A percentile compares a stretch with the other conserved stretches of the same genome.
Conservation (phyloP, 305 asterid genomes). For the Ilex paraguariensis region DNA sequence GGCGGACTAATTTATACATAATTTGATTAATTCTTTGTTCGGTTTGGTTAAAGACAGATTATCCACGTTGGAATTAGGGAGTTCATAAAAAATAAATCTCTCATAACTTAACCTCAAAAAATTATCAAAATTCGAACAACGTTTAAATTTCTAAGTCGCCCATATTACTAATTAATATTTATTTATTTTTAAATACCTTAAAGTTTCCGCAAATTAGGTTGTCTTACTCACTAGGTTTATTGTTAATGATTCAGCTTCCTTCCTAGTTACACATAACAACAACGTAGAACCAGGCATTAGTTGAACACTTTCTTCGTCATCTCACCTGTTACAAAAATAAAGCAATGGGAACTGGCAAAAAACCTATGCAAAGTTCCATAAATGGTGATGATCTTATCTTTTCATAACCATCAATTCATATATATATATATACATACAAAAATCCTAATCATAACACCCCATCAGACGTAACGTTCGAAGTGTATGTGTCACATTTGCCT, state of each 20-base stretch:
- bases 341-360: background rate
- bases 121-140: too few relatives aligned
- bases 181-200: too few relatives aligned
- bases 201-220: background rate
- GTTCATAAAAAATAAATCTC: too few relatives aligned
- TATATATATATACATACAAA: too few relatives aligned
- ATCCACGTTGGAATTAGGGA: too few relatives aligned
- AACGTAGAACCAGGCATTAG: background rate
- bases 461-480: slow-evolving; percentile 20
- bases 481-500: slow-evolving; percentile 24
- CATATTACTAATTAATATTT: too few relatives aligned
- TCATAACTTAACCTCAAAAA: too few relatives aligned
- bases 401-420: background rate
- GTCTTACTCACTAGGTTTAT: background rate
- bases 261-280: background rate
- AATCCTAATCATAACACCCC: background rate
- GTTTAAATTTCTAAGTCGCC: too few relatives aligned
- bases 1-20: too few relatives aligned
- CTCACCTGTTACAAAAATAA: background rate
- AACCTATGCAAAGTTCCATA: background rate
- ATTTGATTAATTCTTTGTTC: too few relatives aligned
- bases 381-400: background rate
- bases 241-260: background rate
- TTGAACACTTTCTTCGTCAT: background rate
- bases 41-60: too few relatives aligned